A percentile compares a stretch with the other conserved stretches of the same genome.
Conservation (phyloP, 768 basidiomycete genomes). For the Phlegmacium glaucopus region DNA sequence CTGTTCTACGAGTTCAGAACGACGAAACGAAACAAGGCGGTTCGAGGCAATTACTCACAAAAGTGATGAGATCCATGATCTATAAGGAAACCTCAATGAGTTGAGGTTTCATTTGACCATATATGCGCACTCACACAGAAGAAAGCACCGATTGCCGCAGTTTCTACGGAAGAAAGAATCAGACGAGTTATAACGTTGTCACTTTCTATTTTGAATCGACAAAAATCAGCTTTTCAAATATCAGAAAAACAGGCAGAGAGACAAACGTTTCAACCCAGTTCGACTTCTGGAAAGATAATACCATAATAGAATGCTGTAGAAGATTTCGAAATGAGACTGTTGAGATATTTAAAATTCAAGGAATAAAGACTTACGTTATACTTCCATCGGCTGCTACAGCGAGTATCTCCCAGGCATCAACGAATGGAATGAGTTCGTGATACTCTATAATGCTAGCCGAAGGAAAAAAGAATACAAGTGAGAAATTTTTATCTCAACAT, state of each 20-base stretch:
- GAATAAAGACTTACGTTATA: slow-evolving; percentile 22
- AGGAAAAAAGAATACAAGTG: background rate
- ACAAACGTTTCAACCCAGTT: slow-evolving; percentile 21
- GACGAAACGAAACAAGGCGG: background rate
- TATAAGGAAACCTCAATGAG: slow-evolving; percentile 4
- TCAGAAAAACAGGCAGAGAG: too few relatives aligned
- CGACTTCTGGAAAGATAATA: slow-evolving; percentile 22
- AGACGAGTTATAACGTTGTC: slow-evolving; percentile 26
- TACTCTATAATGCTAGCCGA: slow-evolving; percentile 10
- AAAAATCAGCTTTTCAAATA: too few relatives aligned
- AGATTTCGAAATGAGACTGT: background rate
- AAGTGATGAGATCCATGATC: slow-evolving; percentile 27
- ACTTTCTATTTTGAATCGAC: slow-evolving; percentile 15
- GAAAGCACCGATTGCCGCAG: slow-evolving; percentile 25
- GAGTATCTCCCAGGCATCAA: slow-evolving; percentile 26
- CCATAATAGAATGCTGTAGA: slow-evolving; percentile 18
- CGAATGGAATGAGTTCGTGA: slow-evolving; percentile 21
- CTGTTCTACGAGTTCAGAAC: slow-evolving; percentile 6
- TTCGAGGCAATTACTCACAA: slow-evolving; percentile 18
- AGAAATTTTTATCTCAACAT: background rate
- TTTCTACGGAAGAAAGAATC: slow-evolving; percentile 26
- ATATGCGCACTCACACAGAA: slow-evolving; percentile 25
- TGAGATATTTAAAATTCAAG: background rate
- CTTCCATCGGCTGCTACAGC: slow-evolving; percentile 23
- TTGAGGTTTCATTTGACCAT: background rate